Percentiles rank a stretch among this genome's conserved stretches.
Evolutionary conservation across 1,284 basidiomycete species (phyloP).

Genomic region (Naganishia albida): DNA sequence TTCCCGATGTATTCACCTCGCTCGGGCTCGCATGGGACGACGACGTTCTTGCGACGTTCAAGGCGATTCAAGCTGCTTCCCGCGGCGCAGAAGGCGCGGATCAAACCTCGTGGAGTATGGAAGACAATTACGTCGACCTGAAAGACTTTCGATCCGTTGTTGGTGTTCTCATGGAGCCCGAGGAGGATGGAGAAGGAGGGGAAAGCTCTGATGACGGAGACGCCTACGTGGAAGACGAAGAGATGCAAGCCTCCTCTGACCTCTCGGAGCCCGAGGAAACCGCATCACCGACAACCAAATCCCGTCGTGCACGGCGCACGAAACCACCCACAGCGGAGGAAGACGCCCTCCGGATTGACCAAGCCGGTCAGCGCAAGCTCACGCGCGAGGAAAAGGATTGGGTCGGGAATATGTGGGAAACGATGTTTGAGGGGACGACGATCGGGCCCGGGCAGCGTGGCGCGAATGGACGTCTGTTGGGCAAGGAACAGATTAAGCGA

Average conservation of each 20-base stretch:
- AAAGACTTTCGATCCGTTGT: conserved; percentile 48
- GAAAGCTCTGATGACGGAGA: conserved; percentile 30
- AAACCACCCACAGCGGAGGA: neutral
- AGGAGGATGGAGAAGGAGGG: conserved; percentile 35
- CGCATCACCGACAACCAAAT: conserved; percentile 36
- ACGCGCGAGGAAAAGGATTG: conserved; percentile 43
- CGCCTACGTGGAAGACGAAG: conserved; percentile 24
- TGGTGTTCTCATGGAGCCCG: conserved; percentile 50
- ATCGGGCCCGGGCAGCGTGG: conserved; percentile 22
- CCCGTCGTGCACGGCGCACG: conserved; percentile 32
- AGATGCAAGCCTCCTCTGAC: conserved; percentile 24
- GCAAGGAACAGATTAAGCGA: conserved; percentile 48
- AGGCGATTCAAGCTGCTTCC: conserved; percentile 21
- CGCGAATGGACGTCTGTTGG: conserved; percentile 36
- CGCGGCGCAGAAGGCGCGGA: conserved; percentile 3
- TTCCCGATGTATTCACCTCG: conserved; percentile 43
- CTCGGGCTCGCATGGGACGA: conserved; percentile 50
- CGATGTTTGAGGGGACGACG: conserved; percentile 36
- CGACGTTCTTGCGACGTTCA: conserved; percentile 51
- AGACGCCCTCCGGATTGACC: conserved; percentile 8
- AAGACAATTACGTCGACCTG: conserved; percentile 18
- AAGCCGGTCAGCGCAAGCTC: conserved; percentile 35
- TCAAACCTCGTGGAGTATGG: neutral
- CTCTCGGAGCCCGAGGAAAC: conserved; percentile 26
- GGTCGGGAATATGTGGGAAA: conserved; percentile 49